Evolutionary conservation across 768 basidiomycete genomes (phyloP).

Genomic region (Russula earlei): DNA sequence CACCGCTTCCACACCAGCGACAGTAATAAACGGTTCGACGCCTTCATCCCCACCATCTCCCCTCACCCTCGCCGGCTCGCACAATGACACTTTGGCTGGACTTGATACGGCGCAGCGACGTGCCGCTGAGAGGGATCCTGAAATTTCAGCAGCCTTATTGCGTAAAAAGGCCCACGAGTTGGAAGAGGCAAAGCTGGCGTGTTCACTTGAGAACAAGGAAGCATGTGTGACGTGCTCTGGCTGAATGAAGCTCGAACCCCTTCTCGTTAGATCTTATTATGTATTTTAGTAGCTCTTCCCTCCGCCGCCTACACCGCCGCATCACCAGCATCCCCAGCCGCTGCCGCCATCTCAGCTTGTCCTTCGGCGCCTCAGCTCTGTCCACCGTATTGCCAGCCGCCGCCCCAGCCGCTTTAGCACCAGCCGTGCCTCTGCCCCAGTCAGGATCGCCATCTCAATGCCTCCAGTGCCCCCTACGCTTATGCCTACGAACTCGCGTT

Average conservation of each 20-base stretch:
- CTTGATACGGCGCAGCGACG: constrained; percentile 41
- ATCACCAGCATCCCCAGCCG: no score
- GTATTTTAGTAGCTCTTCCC: no score
- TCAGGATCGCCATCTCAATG: no score
- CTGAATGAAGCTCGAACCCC: constrained; percentile 30
- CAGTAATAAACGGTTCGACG: constrained; percentile 22
- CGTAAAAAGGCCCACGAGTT: constrained; percentile 62
- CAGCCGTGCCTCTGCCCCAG: no score
- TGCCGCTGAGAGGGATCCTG: constrained; percentile 55
- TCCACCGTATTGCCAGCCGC: no score
- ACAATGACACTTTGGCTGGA: constrained; percentile 26
- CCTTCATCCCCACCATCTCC: constrained; percentile 25
- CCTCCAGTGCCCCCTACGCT: no score
- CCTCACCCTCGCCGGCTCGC: constrained; percentile 18
- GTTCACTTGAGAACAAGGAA: constrained; percentile 90
- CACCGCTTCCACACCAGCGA: constrained; percentile 14
- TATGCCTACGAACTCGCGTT: no score
- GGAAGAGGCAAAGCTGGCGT: constrained; percentile 73
- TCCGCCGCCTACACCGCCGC: no score
- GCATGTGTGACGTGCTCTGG: constrained; percentile 90
- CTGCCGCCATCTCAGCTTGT: no score
- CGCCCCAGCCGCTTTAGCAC: no score
- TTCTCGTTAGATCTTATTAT: neutral
- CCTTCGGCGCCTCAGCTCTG: no score
- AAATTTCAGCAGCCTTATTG: constrained; percentile 70